A percentile compares a stretch with the other conserved stretches of the same genome.
Evolutionary conservation across 2,329 filamentous ascomycete species (phyloP).

Genomic region (Hortaea werneckii): DNA sequence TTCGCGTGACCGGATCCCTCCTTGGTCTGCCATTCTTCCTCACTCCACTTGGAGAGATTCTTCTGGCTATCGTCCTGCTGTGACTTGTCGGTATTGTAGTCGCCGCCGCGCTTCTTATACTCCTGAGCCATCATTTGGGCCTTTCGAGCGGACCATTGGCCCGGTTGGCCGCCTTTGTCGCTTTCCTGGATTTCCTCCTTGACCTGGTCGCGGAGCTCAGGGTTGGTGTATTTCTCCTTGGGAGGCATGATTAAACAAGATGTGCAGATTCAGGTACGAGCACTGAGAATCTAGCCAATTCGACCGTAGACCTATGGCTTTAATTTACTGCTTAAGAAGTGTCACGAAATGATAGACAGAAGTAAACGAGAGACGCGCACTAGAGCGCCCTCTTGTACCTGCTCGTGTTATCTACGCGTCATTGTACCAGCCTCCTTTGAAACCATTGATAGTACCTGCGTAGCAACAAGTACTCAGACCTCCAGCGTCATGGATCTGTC

Average conservation of each 20-base stretch:
- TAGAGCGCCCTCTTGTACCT: too few species aligned
- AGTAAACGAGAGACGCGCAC: too few species aligned
- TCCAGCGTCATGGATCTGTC: too few species aligned
- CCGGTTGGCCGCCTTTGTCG: conserved; percentile 39
- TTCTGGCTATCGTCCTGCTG: conserved; percentile 34
- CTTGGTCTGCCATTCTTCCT: conserved; percentile 43
- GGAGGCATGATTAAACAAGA: conserved; percentile 29
- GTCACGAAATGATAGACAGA: too few species aligned
- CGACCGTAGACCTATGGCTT: too few species aligned
- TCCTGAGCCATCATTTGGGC: conserved; percentile 38
- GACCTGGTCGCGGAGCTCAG: conserved; percentile 35
- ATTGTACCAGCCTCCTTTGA: neutral
- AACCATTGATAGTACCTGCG: neutral
- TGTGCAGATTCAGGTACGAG: neutral
- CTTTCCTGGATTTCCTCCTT: conserved; percentile 37
- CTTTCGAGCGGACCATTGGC: conserved; percentile 41
- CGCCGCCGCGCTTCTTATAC: conserved; percentile 39
- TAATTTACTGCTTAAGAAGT: too few species aligned
- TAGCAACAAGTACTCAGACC: too few species aligned
- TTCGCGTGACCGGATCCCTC: conserved; percentile 37
- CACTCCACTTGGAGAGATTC: conserved; percentile 35
- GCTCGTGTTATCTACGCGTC: neutral
- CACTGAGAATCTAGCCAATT: too few species aligned
- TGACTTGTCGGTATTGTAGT: conserved; percentile 37
- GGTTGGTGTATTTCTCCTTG: conserved; percentile 39